phyloP scores from a whole-genome alignment of 1,284 basidiomycete species.

The Trametes versicolor region DNA sequence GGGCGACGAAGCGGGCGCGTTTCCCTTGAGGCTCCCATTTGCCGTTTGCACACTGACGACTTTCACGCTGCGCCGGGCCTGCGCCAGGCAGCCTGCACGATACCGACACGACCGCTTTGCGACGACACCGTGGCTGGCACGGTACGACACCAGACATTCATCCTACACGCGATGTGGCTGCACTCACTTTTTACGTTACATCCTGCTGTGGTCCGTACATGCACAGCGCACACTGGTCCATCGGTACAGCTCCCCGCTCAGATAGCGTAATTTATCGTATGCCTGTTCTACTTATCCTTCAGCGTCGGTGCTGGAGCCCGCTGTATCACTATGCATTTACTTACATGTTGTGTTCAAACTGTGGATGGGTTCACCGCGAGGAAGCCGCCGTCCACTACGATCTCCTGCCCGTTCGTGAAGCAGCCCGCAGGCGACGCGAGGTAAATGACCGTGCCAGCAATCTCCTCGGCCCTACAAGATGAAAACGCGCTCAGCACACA shows the following conservation, averaged over 20 bases:
- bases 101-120: constrained; percentile 20
- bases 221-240: constrained; percentile 15
- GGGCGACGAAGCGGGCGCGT: constrained; percentile 35
- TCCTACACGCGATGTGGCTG: constrained; percentile 8
- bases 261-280: constrained; percentile 35
- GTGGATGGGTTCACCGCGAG: constrained; percentile 73
- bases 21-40: constrained; percentile 25
- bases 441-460: constrained; percentile 79
- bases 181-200: constrained; percentile 20
- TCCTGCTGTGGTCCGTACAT: constrained; percentile 9
- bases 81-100: constrained; percentile 24
- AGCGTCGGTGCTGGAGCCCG: constrained; percentile 15
- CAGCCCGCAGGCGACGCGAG: constrained; percentile 74
- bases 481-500: neutral
- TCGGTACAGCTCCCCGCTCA: constrained; percentile 23
- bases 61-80: constrained; percentile 22
- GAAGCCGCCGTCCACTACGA: constrained; percentile 79
- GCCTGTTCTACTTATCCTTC: constrained; percentile 29
- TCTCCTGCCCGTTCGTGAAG: constrained; percentile 79
- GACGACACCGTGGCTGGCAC: constrained; percentile 19
- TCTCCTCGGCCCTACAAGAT: constrained; percentile 66
- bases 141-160: constrained; percentile 34
- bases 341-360: constrained; percentile 23
- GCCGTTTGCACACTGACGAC: constrained; percentile 10
- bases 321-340: constrained; percentile 22